These are phyloP conservation scores for Cordia subcordata DNA, from an alignment of 257 asterid genomes.

Conservation along the genomic window DNA sequence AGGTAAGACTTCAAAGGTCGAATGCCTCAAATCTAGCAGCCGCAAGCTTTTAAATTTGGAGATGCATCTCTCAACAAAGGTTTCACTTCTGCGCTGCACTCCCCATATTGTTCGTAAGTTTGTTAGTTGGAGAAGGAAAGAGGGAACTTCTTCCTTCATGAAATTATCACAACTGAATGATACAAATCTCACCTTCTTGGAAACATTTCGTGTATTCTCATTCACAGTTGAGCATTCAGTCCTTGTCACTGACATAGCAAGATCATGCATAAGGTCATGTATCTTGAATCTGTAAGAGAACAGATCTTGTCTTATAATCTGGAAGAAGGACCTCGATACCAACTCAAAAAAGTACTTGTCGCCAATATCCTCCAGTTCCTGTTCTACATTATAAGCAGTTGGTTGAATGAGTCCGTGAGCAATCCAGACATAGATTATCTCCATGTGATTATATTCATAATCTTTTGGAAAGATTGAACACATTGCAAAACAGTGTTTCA, in stretches of 20 bases:
- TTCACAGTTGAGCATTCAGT: not conserved
- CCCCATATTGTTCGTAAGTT: conserved; percentile 1
- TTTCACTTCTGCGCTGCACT: not conserved
- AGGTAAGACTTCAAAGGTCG: conserved; percentile 1
- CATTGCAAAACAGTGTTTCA: conserved; percentile 9
- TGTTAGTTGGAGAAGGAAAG: conserved; percentile 1
- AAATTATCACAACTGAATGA: conserved; percentile 5
- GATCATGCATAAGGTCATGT: conserved; percentile 14
- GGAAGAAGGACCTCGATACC: conserved; percentile 7
- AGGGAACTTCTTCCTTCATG: not conserved
- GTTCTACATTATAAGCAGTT: not conserved
- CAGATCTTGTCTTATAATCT: not conserved
- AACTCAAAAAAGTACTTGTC: not conserved
- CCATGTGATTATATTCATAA: not conserved
- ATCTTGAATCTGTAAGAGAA: conserved; percentile 1
- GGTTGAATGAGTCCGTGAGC: conserved; percentile 2
- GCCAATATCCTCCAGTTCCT: not conserved
- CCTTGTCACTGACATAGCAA: conserved; percentile 6
- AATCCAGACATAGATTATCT: not conserved
- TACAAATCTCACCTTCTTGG: conserved; percentile 2
- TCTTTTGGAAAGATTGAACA: conserved; percentile 11
- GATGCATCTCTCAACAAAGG: conserved; percentile 5
- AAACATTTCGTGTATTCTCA: not conserved
- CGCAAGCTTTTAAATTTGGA: conserved; percentile 1
- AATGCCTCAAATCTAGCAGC: conserved; percentile 5